Conservation (phyloP, 2,329 filamentous ascomycete species). For the Phoma sp. region DNA sequence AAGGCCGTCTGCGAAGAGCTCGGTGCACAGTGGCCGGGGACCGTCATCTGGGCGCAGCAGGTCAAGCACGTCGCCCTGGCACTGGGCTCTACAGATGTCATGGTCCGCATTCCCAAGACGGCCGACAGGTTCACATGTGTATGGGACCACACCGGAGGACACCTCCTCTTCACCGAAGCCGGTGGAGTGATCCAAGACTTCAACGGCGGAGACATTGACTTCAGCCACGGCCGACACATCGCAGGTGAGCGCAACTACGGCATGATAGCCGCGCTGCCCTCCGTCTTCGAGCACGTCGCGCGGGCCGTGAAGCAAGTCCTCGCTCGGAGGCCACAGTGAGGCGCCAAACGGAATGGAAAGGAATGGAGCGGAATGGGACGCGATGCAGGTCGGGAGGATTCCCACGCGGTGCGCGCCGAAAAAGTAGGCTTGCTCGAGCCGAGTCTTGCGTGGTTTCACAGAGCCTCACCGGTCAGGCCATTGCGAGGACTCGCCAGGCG, state of each 20-base stretch:
- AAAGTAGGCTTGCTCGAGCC: slow-evolving; percentile 18
- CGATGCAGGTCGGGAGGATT: slow-evolving; percentile 13
- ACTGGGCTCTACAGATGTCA: slow-evolving; percentile 57
- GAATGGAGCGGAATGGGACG: background rate
- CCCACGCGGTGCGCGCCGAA: slow-evolving; percentile 26
- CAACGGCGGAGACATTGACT: slow-evolving; percentile 58
- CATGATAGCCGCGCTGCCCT: slow-evolving; percentile 43
- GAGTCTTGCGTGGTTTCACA: slow-evolving; percentile 12
- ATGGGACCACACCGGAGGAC: slow-evolving; percentile 64
- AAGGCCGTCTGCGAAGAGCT: slow-evolving; percentile 47
- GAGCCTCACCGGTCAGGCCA: slow-evolving; percentile 30
- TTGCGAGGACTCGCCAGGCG: background rate
- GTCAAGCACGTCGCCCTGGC: slow-evolving; percentile 62
- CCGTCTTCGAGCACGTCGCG: slow-evolving; percentile 34
- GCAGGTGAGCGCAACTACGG: slow-evolving; percentile 42
- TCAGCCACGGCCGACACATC: slow-evolving; percentile 45
- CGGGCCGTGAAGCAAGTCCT: slow-evolving; percentile 36
- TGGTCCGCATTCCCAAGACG: slow-evolving; percentile 56
- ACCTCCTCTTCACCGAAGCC: slow-evolving; percentile 58
- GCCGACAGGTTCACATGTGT: slow-evolving; percentile 55
- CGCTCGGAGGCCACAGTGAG: slow-evolving; percentile 22
- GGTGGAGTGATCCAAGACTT: slow-evolving; percentile 60
- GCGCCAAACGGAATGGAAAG: background rate
- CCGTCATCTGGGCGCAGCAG: slow-evolving; percentile 60
- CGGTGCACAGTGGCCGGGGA: slow-evolving; percentile 54